These are phyloP conservation scores for Rhizopogon vulgaris DNA, from an alignment of 768 basidiomycete genomes.

Conservation along the genomic window DNA sequence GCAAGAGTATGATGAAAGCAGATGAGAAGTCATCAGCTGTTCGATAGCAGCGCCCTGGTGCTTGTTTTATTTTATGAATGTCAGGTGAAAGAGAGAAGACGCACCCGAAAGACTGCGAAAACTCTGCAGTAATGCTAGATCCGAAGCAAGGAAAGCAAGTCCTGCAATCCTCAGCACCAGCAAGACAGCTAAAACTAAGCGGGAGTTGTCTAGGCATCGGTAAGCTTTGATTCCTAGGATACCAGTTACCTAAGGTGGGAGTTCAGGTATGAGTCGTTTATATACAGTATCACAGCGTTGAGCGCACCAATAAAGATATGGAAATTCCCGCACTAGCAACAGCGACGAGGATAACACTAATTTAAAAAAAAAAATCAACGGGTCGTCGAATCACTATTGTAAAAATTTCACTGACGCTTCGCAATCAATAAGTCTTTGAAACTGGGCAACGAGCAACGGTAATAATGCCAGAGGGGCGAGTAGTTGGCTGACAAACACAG, in stretches of 20 bases:
- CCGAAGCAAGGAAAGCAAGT: constrained; percentile 34
- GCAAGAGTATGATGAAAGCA: constrained; percentile 42
- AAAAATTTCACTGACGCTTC: constrained; percentile 33
- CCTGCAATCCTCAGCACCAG: constrained; percentile 37
- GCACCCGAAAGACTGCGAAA: constrained; percentile 45
- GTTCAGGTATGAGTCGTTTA: background rate
- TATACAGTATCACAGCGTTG: background rate
- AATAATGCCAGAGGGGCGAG: constrained; percentile 40
- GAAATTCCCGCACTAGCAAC: constrained; percentile 30
- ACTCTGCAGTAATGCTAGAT: constrained; percentile 32
- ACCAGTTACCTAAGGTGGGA: constrained; percentile 43
- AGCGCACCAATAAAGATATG: constrained; percentile 34
- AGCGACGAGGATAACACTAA: constrained; percentile 34
- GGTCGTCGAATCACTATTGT: background rate
- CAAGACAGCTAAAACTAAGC: constrained; percentile 41
- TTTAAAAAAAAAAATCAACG: background rate
- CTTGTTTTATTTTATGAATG: background rate
- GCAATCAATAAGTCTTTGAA: constrained; percentile 36
- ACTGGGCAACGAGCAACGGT: constrained; percentile 41
- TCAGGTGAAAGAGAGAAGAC: background rate
- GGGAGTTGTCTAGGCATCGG: constrained; percentile 55
- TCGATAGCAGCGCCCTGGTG: constrained; percentile 43
- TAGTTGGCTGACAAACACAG: constrained; percentile 49
- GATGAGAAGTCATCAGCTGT: constrained; percentile 25
- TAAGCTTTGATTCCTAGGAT: constrained; percentile 64